phyloP scores from a whole-genome alignment of 306 rosid genomes.

The Vicia faba region DNA sequence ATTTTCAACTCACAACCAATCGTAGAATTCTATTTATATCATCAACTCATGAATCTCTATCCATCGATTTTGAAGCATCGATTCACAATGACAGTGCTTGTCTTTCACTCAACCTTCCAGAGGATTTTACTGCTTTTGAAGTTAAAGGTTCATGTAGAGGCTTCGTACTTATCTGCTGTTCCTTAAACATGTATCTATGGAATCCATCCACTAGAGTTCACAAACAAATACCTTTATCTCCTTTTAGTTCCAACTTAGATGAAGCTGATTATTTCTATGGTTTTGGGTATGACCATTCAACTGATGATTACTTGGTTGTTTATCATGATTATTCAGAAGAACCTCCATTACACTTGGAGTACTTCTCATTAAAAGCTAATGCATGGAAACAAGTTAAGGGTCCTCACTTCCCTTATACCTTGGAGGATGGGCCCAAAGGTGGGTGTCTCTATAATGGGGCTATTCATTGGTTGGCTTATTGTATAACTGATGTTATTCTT shows the following conservation, averaged over 20 bases:
- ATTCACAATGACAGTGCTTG: neutral
- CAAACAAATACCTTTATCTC: neutral
- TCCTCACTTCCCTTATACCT: neutral
- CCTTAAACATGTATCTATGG: neutral
- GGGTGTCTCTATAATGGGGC: conserved; percentile 1
- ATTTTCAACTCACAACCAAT: neutral
- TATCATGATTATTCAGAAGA: neutral
- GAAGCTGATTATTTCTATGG: neutral
- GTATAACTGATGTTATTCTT: neutral
- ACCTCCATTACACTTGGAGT: neutral
- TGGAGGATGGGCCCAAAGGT: too few relatives aligned
- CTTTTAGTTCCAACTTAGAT: neutral
- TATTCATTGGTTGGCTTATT: conserved; percentile 19
- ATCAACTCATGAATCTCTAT: neutral
- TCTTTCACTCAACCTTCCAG: too few relatives aligned
- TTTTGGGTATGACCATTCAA: conserved; percentile 1
- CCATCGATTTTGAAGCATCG: neutral
- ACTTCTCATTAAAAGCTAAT: neutral
- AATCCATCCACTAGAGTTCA: neutral
- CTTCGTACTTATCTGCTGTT: neutral
- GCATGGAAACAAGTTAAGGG: neutral
- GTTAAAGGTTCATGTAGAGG: neutral
- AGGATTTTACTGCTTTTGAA: neutral
- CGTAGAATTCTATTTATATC: neutral
- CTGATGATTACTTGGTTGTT: conserved; percentile 13